phyloP scores from a whole-genome alignment of 495 filamentous ascomycete species.

The Pyronema domesticum region DNA sequence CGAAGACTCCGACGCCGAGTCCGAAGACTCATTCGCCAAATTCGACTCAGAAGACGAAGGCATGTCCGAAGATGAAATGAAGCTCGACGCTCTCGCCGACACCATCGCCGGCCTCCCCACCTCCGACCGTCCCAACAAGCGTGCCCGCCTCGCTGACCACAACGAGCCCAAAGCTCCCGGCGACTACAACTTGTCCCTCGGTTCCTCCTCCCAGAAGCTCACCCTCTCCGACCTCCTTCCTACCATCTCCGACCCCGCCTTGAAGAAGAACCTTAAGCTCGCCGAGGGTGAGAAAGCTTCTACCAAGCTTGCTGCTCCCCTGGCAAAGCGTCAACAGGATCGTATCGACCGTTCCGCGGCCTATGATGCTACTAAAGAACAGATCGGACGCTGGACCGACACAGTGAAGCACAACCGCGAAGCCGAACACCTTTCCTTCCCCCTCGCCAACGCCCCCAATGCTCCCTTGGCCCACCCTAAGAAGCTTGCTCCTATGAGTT shows the following conservation, averaged over 20 bases:
- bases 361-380: slow-evolving; percentile 80
- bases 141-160: slow-evolving; percentile 23
- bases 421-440: slow-evolving; percentile 85
- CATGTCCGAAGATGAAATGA: slow-evolving; percentile 39
- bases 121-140: slow-evolving; percentile 13
- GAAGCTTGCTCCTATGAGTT: slow-evolving; percentile 27
- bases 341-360: slow-evolving; percentile 67
- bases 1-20: slow-evolving; percentile 31
- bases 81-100: slow-evolving; percentile 45
- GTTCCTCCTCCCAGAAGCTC: slow-evolving; percentile 42
- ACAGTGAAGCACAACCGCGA: slow-evolving; percentile 86
- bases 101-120: slow-evolving; percentile 49
- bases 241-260: slow-evolving; percentile 51
- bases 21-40: slow-evolving; percentile 34
- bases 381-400: slow-evolving; percentile 74
- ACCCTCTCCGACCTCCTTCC: slow-evolving; percentile 62
- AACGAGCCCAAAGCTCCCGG: slow-evolving; percentile 21
- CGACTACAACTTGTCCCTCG: slow-evolving; percentile 22
- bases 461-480: slow-evolving; percentile 32
- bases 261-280: slow-evolving; percentile 65
- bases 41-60: slow-evolving; percentile 39
- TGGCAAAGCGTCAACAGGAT: slow-evolving; percentile 81
- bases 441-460: slow-evolving; percentile 53
- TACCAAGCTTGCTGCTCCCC: slow-evolving; percentile 55
- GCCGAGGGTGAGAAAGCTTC: slow-evolving; percentile 32